Evolutionary conservation across 768 basidiomycete genomes (phyloP), one percentile per base, ranked within the genome.

Genomic region (Clitopilus hobsonii): DNA sequence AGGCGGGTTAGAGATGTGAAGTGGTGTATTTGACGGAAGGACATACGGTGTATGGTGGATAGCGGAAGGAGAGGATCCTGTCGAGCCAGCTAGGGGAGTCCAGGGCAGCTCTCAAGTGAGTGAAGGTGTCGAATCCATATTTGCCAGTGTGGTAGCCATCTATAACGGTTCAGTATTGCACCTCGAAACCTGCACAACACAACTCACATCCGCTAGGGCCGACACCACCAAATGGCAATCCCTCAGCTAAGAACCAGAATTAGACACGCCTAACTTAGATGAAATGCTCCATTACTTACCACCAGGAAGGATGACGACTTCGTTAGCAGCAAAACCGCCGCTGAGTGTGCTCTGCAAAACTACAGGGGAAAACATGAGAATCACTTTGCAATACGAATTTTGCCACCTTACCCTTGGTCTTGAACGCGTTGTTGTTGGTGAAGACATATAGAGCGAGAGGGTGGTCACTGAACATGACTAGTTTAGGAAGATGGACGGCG

Each of bases 381-480:
- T n/a, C n/a, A n/a, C n/a, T n/a, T n/a, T n/a, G n/a, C n/a, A n/a
- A n/a, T n/a, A n/a, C n/a, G n/a, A n/a, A n/a, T n/a, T n/a, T n/a
- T n/a, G n/a, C n/a, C n/a, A n/a, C n/a, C n/a, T n/a, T n/a, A 84
- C 89, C 82, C 68, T 85, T 86, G 22, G 74, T 66, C 69, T 89
- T 88, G 63, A 85, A 75, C 18, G 68, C 68, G 1, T 73, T 55
- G 58, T 86, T 80, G 56, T 80, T 71, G 1, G 88, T 78, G 69
- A 94, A 94, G 29, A 90, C 82, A 61, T 94, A 93, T 7, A 94
- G 68, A 1, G 84, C 80, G 16, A 94, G 77, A 4, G 93, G 89
- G 55, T 88, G 79, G 32, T 87, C 86, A 29, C 88, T 89, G 48
- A 11, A 52, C 3, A 45, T 38, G 54, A 54, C 41, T 3, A 3